Base-by-base conservation (phyloP, 1,284 basidiomycete species). In the Ganoderma lingzhi region DNA sequence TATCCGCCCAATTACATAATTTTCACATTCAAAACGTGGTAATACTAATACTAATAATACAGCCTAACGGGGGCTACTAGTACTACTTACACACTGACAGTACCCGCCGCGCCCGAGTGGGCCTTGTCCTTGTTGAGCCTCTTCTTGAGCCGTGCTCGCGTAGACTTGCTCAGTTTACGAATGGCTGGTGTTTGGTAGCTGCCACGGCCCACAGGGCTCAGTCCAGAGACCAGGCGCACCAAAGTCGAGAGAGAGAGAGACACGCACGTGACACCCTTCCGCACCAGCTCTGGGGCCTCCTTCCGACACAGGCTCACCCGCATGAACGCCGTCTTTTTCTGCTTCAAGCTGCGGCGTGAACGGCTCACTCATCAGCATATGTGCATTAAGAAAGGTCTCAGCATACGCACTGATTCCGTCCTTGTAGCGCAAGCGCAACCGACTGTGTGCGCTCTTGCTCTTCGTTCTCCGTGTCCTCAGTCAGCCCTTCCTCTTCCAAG, bases 291-390 rank as follows among this genome's bases (percentile, higher is more conserved):
- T 2, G 84, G 83, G 1, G 92, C 77, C 45, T 86, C 83, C 58
- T 75, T 76, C 35, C 83, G 82, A 19, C 87, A 90, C 0, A 96
- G 82, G 0, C 90, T 95, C 70, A 96, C 84, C 71, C 87, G 87
- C 87, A 96, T 92, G 74, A 88, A 94, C 0, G 93, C 91, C 2
- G 86, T 87, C 74, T 90, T 88, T 6, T 84, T 85, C 77, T 89
- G 86, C 71, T 87, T 87, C 9, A 89, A 80, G 72, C 94, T 94
- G 68, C 45, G 42, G 63, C 39, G 30, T 66, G 61, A 35, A 64
- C 12, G 6, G 6, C 2, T 9, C 39, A 41, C 6, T 2, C n/a
- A 9, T 37, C 19, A 60, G 58, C 6, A 41, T n/a, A n/a, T 9
- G 37, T 19, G n/a, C n/a, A 51, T 14, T 8, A 39, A 41, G 39